Evolutionary conservation across 1,139 yeast genomes (phyloP).

Genomic region (Taphrina communis): DNA sequence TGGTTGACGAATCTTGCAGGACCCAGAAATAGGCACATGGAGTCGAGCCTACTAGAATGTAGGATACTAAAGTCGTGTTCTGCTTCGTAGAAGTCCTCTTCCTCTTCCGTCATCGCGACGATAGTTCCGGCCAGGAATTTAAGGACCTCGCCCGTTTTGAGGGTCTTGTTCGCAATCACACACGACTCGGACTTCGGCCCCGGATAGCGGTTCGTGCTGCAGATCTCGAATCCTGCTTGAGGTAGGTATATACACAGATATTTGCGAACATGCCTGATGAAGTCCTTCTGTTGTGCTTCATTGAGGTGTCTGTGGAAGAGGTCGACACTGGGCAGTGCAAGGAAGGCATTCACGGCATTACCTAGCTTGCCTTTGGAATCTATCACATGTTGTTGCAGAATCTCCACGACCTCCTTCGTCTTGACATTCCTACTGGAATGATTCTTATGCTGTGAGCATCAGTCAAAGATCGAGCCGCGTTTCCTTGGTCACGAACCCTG

Average conservation of each 20-base stretch:
- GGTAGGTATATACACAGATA: conserved; percentile 54
- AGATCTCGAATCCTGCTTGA: conserved; percentile 56
- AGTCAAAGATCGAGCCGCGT: not conserved
- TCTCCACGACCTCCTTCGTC: conserved; percentile 33
- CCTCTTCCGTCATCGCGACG: conserved; percentile 50
- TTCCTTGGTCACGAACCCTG: conserved; percentile 6
- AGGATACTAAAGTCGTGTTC: conserved; percentile 56
- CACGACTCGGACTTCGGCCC: conserved; percentile 54
- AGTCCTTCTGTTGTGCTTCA: conserved; percentile 50
- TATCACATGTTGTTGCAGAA: conserved; percentile 32
- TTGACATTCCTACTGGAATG: conserved; percentile 22
- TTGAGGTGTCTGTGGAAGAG: conserved; percentile 49
- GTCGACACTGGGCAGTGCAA: conserved; percentile 49
- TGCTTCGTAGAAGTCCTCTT: conserved; percentile 50
- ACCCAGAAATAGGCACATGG: conserved; percentile 57
- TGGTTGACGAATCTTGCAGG: conserved; percentile 60
- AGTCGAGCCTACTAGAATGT: conserved; percentile 52
- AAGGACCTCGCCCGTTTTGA: conserved; percentile 52
- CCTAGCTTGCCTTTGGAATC: conserved; percentile 32
- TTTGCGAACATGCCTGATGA: conserved; percentile 53
- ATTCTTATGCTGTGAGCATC: conserved; percentile 15
- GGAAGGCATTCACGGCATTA: conserved; percentile 50
- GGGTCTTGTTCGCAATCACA: conserved; percentile 53
- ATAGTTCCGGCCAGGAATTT: conserved; percentile 54
- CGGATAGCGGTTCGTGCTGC: conserved; percentile 56